phyloP scores from a whole-genome alignment of 164 flowering plant genomes.

The Cinnamomum chago region DNA sequence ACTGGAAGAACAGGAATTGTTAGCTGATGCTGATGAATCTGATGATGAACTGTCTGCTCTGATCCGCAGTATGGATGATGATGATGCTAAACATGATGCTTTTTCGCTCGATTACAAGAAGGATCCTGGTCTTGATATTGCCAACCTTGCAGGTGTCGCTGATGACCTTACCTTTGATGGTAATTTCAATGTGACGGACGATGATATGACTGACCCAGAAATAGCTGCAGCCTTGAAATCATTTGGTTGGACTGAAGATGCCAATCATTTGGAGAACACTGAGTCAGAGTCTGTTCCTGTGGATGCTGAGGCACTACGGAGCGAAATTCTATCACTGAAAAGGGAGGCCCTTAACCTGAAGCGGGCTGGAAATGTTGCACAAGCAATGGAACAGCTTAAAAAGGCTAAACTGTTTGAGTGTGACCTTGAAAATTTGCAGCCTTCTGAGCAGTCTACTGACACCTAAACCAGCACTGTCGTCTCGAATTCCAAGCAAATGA shows the following conservation, averaged over 20 bases:
- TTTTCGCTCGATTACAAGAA: constrained; percentile 18
- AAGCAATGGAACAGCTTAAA: constrained; percentile 63
- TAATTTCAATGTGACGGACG: constrained; percentile 75
- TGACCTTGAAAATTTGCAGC: constrained; percentile 37
- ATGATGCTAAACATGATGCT: constrained; percentile 30
- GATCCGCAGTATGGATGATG: constrained; percentile 54
- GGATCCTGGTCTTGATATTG: constrained; percentile 34
- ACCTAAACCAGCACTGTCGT: background rate
- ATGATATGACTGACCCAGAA: constrained; percentile 84
- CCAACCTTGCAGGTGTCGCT: constrained; percentile 32
- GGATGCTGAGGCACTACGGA: constrained; percentile 36
- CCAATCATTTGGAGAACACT: constrained; percentile 22
- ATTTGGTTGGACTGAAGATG: constrained; percentile 80
- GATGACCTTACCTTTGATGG: constrained; percentile 44
- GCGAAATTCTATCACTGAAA: constrained; percentile 61
- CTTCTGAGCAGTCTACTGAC: constrained; percentile 11
- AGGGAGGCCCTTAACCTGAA: constrained; percentile 64
- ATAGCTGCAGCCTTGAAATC: constrained; percentile 59
- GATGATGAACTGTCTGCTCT: constrained; percentile 83
- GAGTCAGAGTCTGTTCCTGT: constrained; percentile 16
- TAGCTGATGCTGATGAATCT: constrained; percentile 75
- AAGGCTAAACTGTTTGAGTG: constrained; percentile 72
- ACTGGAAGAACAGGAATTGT: constrained; percentile 78
- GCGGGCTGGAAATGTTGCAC: constrained; percentile 63
- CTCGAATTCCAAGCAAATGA: constrained; percentile 9